Evolutionary conservation across 768 basidiomycete genomes (phyloP).

Genomic region (Boletellus ananiceps): DNA sequence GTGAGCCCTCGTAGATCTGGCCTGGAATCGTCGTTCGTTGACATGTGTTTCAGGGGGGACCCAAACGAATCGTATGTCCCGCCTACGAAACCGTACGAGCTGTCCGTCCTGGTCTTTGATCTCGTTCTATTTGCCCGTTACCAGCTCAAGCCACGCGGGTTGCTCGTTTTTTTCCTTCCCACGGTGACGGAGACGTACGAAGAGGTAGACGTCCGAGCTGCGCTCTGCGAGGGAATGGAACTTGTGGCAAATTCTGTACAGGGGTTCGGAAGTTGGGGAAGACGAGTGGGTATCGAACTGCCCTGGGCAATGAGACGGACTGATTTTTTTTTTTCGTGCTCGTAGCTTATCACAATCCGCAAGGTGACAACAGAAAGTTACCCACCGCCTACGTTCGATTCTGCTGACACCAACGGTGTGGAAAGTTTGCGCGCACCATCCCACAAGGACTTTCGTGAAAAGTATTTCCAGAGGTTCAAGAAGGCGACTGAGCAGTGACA

Average conservation of each 20-base stretch:
- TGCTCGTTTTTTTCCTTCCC: constrained; percentile 94
- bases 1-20: constrained; percentile 33
- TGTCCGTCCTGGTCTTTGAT: constrained; percentile 77
- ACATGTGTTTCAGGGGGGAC: constrained; percentile 6
- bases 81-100: constrained; percentile 88
- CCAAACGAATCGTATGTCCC: constrained; percentile 76
- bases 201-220: constrained; percentile 73
- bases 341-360: constrained; percentile 87
- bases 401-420: constrained; percentile 8
- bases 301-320: neutral
- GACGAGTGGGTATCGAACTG: constrained; percentile 56
- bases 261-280: constrained; percentile 92
- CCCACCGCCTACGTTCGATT: constrained; percentile 53
- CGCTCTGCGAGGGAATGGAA: constrained; percentile 85
- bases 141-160: constrained; percentile 77
- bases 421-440: constrained; percentile 60
- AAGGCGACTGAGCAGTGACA: constrained; percentile 27
- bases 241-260: constrained; percentile 86
- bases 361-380: constrained; percentile 50
- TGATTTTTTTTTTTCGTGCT: neutral
- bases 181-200: constrained; percentile 90
- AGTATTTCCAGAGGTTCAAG: constrained; percentile 83
- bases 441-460: constrained; percentile 83
- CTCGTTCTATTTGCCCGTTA: constrained; percentile 79
- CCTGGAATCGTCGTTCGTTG: neutral